Base-by-base conservation (phyloP, 352 stramenopile genomes). In the Achlya hypogyna region DNA sequence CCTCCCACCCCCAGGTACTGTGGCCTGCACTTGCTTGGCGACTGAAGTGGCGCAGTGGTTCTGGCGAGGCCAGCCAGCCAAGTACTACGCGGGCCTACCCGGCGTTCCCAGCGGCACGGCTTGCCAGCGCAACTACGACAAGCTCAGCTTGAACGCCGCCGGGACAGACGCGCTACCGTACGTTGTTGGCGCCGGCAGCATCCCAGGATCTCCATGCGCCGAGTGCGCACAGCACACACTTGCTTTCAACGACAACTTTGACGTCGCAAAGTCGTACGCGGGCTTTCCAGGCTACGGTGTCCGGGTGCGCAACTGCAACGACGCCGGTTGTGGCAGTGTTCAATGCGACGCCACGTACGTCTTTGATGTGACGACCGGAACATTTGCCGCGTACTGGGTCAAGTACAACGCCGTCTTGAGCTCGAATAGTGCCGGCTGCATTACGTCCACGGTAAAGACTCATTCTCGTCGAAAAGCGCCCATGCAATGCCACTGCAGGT, bases 231-330 rank as follows among this genome's bases (percentile, higher is more conserved):
- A 64, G 27, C 54, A 64, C 23, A 52, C 54, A 23, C 54, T 64
- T n/a, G 20, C n/a, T 22, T 64, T 64, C 35, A 51, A 51, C 6
- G 54, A 64, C 5, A 12, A 34, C 31, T 64, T 64, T 52, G 54
- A 64, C 54, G 28, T 51, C 9, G 22, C 14, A 27, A 64, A 64
- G 52, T 22, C 54, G 54, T 64, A 64, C 35, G 29, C 54, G 31
- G 47, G 29, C 32, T 25, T 64, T 23, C 54, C 54, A 27, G 54
- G 54, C 35, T 64, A 64, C 22, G 54, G 54, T 25, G 34, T 64
- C 34, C 54, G 54, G 12, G 54, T 64, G 14, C 54, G 54, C 54
- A 64, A 64, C 40, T 64, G 54, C 54, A 64, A 64, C 54, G 54
- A 64, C 35, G 35, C 23, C 23, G 28, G 20, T 2, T 64, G 54